Percentiles rank a stretch among this genome's conserved stretches.
Conservation (phyloP, 768 basidiomycete genomes). For the Suillus hirtellus region DNA sequence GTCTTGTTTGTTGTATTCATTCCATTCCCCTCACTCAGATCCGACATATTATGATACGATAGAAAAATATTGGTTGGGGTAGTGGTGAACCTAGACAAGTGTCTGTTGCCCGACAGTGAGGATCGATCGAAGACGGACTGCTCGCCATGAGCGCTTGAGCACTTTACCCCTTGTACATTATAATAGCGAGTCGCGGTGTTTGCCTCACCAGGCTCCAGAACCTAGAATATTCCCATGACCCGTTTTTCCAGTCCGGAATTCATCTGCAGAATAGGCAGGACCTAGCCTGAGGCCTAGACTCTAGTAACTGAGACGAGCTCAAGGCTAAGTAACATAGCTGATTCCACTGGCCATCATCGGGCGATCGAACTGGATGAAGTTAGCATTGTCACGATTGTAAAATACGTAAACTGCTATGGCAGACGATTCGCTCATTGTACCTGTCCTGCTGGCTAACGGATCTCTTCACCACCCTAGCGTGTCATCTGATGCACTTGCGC, state of each 20-base stretch:
- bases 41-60: not conserved
- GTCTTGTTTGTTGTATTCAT: conserved; percentile 2
- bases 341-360: not conserved
- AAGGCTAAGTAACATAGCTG: not conserved
- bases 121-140: not conserved
- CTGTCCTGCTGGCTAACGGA: conserved; percentile 58
- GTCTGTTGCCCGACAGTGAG: not conserved
- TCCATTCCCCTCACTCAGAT: not conserved
- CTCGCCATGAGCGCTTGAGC: not conserved
- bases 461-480: conserved; percentile 65
- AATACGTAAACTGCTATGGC: conserved; percentile 36
- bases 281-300: not conserved
- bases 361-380: conserved; percentile 2
- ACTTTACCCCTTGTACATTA: not conserved
- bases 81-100: not conserved
- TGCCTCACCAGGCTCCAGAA: not conserved
- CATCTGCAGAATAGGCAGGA: not conserved
- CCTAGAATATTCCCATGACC: conserved; percentile 3
- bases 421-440: conserved; percentile 50
- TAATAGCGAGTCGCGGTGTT: not conserved
- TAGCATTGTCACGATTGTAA: not conserved
- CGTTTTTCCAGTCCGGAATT: not conserved
- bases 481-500: conserved; percentile 49
- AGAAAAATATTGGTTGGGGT: not conserved
- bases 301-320: not conserved